Percentiles rank a stretch among this genome's conserved stretches.
These are phyloP conservation scores for Boletus edulis DNA, from an alignment of 768 basidiomycete species.

Conservation along the genomic window DNA sequence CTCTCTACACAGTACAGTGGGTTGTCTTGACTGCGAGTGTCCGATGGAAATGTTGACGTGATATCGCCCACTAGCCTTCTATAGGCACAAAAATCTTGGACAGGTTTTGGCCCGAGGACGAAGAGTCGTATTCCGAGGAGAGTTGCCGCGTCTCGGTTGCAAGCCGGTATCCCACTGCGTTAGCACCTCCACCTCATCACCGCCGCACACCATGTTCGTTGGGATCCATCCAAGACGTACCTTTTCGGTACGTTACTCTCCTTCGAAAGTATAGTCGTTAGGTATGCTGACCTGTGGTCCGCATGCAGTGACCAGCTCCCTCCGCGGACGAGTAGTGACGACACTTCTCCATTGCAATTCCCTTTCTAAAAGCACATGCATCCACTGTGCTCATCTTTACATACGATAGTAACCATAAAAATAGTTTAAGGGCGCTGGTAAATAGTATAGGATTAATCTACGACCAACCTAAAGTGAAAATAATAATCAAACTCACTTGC, in stretches of 20 bases:
- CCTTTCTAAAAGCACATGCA: conserved; percentile 23
- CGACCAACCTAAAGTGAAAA: not conserved
- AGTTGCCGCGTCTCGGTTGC: conserved; percentile 5
- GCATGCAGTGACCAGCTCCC: too few species aligned
- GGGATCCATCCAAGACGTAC: conserved; percentile 1
- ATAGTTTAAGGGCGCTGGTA: conserved; percentile 19
- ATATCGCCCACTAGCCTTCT: conserved; percentile 14
- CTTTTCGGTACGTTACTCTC: too few species aligned
- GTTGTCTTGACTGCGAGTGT: conserved; percentile 5
- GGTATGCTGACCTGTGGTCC: too few species aligned
- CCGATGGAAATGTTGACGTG: conserved; percentile 6
- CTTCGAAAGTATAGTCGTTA: too few species aligned
- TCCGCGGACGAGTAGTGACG: too few species aligned
- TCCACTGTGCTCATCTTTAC: not conserved
- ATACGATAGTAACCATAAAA: conserved; percentile 4
- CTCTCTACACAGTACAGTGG: conserved; percentile 10
- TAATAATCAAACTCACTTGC: not conserved
- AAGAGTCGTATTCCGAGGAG: conserved; percentile 19
- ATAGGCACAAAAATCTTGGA: conserved; percentile 30
- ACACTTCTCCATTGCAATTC: conserved; percentile 21
- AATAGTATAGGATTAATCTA: conserved; percentile 16
- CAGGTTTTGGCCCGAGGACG: conserved; percentile 32
- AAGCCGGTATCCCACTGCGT: conserved; percentile 15
- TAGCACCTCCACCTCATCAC: conserved; percentile 31
- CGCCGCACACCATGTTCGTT: conserved; percentile 22